Percentiles rank a stretch among this genome's conserved stretches.
Evolutionary conservation across 73 alveolate genomes (phyloP).

Genomic region (Paramecium sexaurelia): DNA sequence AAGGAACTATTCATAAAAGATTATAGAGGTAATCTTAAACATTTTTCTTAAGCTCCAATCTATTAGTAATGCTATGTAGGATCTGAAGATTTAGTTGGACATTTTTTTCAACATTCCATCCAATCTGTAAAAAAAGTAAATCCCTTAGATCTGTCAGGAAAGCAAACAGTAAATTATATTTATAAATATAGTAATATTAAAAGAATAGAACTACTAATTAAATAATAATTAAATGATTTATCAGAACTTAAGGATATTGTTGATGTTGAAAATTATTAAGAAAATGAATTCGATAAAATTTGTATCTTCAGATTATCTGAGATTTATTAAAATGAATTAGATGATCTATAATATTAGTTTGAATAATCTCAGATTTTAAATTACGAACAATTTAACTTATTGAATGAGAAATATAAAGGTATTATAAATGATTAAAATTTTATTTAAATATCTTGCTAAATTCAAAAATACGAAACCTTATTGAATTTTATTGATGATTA

Average conservation of each 20-base stretch:
- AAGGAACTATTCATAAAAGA: neutral
- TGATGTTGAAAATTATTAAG: neutral
- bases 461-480: neutral
- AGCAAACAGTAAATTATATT: neutral
- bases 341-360: neutral
- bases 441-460: neutral
- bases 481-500: neutral
- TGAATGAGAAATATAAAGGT: neutral
- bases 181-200: neutral
- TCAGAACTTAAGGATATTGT: neutral
- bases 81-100: neutral
- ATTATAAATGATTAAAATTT: neutral
- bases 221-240: neutral
- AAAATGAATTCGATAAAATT: neutral
- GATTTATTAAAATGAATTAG: neutral
- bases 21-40: neutral
- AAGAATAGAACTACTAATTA: neutral
- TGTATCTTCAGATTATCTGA: neutral
- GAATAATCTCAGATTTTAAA: neutral
- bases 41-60: neutral
- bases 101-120: neutral
- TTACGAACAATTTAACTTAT: neutral
- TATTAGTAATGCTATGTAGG: neutral
- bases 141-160: neutral
- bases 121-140: neutral